Conservation (phyloP, 2,329 filamentous ascomycete genomes). For the Fusarium sp. region DNA sequence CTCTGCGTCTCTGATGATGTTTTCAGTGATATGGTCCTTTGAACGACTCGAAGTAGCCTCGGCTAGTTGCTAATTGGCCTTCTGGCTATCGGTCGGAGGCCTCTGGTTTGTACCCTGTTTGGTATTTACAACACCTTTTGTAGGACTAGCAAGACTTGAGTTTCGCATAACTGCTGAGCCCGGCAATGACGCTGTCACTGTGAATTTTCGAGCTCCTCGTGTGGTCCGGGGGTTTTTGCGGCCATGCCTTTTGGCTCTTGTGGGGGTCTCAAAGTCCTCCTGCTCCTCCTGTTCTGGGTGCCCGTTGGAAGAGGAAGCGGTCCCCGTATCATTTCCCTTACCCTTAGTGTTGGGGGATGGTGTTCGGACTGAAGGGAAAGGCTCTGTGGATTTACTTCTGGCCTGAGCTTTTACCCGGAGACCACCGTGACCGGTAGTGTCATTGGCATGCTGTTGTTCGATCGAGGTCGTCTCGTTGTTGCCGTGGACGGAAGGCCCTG, state of each 20-base stretch:
- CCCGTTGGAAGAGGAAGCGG: not conserved
- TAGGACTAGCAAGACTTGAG: constrained; percentile 21
- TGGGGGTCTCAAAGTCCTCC: constrained; percentile 30
- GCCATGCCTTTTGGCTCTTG: constrained; percentile 18
- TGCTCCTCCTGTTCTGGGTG: constrained; percentile 4
- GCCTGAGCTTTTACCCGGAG: not conserved
- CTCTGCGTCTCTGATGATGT: constrained; percentile 7
- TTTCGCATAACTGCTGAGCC: constrained; percentile 30
- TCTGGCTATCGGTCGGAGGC: constrained; percentile 12
- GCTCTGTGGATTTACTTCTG: constrained; percentile 18
- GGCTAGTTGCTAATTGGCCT: constrained; percentile 38
- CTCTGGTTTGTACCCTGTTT: not conserved
- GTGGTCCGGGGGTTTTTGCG: constrained; percentile 24
- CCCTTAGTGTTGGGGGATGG: not conserved
- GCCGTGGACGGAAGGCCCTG: constrained; percentile 28
- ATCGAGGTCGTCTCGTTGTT: not conserved
- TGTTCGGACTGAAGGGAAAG: not conserved
- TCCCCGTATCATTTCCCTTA: not conserved
- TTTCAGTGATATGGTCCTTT: not conserved
- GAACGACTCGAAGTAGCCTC: constrained; percentile 8
- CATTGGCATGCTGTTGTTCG: not conserved
- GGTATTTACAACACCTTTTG: not conserved
- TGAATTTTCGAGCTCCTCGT: constrained; percentile 2
- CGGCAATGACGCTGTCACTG: constrained; percentile 36
- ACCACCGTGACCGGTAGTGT: not conserved